Evolutionary conservation across 2,329 filamentous ascomycete species (phyloP).

Genomic region (Penicillium sclerotigenum): DNA sequence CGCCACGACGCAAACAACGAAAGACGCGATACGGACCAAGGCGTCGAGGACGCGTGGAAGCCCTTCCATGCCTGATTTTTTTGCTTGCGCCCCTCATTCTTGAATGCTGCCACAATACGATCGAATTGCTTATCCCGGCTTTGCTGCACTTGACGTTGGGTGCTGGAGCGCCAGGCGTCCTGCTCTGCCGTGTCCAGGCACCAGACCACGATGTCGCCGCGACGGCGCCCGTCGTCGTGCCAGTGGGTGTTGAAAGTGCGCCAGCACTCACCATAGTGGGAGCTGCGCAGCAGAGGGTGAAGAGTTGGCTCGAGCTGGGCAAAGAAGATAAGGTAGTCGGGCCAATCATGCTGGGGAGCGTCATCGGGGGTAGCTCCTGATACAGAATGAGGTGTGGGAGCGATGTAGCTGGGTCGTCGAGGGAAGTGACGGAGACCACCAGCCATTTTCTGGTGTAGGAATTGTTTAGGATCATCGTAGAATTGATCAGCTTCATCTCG

Average conservation of each 20-base stretch:
- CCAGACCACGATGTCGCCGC: constrained; percentile 63
- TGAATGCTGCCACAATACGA: constrained; percentile 34
- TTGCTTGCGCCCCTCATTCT: constrained; percentile 20
- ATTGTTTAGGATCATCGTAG: constrained; percentile 63
- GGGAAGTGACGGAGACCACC: constrained; percentile 37
- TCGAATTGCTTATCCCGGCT: constrained; percentile 36
- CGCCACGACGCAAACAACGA: constrained; percentile 20
- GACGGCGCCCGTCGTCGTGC: constrained; percentile 60
- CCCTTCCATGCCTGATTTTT: constrained; percentile 14
- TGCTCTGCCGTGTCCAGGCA: constrained; percentile 44
- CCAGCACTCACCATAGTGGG: constrained; percentile 57
- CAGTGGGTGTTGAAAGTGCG: constrained; percentile 60
- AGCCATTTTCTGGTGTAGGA: constrained; percentile 56
- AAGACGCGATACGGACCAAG: constrained; percentile 1
- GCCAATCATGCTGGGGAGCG: constrained; percentile 39
- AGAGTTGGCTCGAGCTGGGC: constrained; percentile 55
- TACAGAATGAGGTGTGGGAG: background rate
- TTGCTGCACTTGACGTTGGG: constrained; percentile 22
- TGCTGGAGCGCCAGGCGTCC: constrained; percentile 33
- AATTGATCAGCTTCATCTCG: constrained; percentile 89
- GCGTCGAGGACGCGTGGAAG: constrained; percentile 2
- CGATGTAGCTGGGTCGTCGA: constrained; percentile 33
- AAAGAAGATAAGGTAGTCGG: constrained; percentile 54
- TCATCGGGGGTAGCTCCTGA: background rate
- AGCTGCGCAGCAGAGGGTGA: constrained; percentile 41